Percentiles rank a stretch among this genome's conserved stretches.
phyloP scores from a whole-genome alignment of 805 yeast genomes.

The Candida andamanensis region DNA sequence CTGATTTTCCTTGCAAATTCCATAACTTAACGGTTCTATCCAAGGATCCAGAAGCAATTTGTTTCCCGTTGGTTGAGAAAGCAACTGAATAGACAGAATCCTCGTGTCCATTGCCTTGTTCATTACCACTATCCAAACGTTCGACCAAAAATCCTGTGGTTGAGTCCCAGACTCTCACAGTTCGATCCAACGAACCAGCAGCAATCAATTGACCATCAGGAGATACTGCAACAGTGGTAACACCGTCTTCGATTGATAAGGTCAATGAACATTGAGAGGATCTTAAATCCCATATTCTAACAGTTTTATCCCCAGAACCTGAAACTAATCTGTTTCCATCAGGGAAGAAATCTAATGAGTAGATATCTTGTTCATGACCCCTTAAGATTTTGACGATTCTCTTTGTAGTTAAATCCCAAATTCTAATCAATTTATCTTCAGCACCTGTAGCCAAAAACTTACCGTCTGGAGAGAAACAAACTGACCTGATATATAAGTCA shows the following conservation, averaged over 20 bases:
- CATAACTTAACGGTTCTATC: constrained; percentile 95
- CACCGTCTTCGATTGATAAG: constrained; percentile 92
- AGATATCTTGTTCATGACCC: constrained; percentile 97
- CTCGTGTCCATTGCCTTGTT: constrained; percentile 87
- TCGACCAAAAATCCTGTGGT: constrained; percentile 88
- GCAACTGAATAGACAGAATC: constrained; percentile 95
- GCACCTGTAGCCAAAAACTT: constrained; percentile 92
- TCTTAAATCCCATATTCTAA: constrained; percentile 91
- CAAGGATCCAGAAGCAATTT: constrained; percentile 89
- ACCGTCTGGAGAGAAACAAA: constrained; percentile 91
- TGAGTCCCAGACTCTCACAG: constrained; percentile 96
- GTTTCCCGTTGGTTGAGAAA: constrained; percentile 85
- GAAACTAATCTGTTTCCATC: constrained; percentile 90
- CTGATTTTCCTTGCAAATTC: constrained; percentile 66
- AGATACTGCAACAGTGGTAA: constrained; percentile 94
- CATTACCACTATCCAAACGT: constrained; percentile 84
- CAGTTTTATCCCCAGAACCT: constrained; percentile 96
- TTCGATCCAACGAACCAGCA: constrained; percentile 92
- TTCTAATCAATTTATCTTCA: constrained; percentile 84
- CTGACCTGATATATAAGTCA: constrained; percentile 90
- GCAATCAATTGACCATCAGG: constrained; percentile 94
- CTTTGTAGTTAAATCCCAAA: constrained; percentile 88
- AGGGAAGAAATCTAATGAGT: constrained; percentile 91
- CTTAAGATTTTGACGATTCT: constrained; percentile 79
- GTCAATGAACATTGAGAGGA: constrained; percentile 87